Base-by-base conservation (phyloP, 2,329 filamentous ascomycete genomes). In the Sordariomycetes sp. region DNA sequence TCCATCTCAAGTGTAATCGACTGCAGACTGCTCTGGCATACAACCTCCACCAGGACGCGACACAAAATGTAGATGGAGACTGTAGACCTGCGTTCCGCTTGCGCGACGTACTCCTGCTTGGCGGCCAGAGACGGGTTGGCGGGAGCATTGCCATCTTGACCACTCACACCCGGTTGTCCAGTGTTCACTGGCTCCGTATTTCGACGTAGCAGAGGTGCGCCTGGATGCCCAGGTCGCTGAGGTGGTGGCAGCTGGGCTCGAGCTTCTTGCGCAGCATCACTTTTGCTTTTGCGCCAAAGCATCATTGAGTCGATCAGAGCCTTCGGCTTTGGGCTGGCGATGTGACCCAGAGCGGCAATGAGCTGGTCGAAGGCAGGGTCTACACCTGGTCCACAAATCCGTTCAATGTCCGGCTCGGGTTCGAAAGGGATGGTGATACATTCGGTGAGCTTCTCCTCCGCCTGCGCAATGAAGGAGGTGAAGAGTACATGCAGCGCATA, bases 31-130 rank as follows among this genome's bases (percentile, higher is more conserved):
- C 86, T 95, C 56, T 96, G 87, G 25, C 82, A 80, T 54, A 96
- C 92, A 32, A 98, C 88, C 54, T 96, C 87, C 36, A 95, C 82
- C 32, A 98, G 66, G 7, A 96, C 90, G 20, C 92, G 78, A 52
- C 92, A 98, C 4, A 98, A 74, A 15, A 98, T 84, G 51, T 94
- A 98, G 32, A 95, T 94, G 2, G 93, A 95, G 4, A 94, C 85
- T 0, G 86, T 93, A 5, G 90, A 94, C 26, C 86, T 80, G 34
- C 90, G 80, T 59, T 98, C 92, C 3, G 86, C 82, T 47, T 90
- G 74, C 11, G 79, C 72, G 26, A 88, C 78, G 44, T 75, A 81
- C 45, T 86, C 82, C 48, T 87, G 82, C 42, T 66, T 74, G 24
- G 63, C 58, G 7, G 64, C 60, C 21, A 71, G 49, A 11, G 64